Percentiles rank a stretch among this genome's conserved stretches.
Evolutionary conservation across 768 basidiomycete genomes (phyloP).

Genomic region (Trametes cingulata): DNA sequence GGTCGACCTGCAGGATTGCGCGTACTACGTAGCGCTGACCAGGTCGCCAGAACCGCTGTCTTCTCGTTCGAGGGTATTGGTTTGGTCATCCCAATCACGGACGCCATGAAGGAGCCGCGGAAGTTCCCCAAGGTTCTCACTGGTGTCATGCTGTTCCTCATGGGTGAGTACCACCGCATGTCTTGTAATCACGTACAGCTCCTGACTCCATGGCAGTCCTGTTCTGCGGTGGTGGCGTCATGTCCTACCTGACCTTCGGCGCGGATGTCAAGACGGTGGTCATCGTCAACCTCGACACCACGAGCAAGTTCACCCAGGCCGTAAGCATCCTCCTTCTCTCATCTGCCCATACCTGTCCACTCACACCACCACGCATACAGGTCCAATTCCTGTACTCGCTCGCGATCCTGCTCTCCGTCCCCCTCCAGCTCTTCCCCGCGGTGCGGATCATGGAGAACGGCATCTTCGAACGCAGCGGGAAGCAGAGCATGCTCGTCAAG

Average conservation of each 20-base stretch:
- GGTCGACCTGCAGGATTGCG: slow-evolving; percentile 27
- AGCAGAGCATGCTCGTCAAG: slow-evolving; percentile 77
- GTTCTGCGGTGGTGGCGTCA: slow-evolving; percentile 84
- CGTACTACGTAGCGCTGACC: slow-evolving; percentile 6
- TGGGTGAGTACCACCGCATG: slow-evolving; percentile 45
- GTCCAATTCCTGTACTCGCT: slow-evolving; percentile 88
- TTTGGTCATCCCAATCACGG: slow-evolving; percentile 94
- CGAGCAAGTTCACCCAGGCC: slow-evolving; percentile 84
- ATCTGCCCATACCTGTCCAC: slow-evolving; percentile 23
- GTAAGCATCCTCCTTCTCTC: slow-evolving; percentile 45
- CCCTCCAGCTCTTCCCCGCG: slow-evolving; percentile 97
- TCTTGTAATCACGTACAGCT: background rate
- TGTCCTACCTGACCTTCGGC: slow-evolving; percentile 89
- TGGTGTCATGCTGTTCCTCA: slow-evolving; percentile 87
- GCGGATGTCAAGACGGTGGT: slow-evolving; percentile 89
- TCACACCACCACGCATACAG: slow-evolving; percentile 33
- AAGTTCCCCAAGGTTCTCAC: slow-evolving; percentile 89
- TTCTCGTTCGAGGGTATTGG: slow-evolving; percentile 99
- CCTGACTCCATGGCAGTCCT: slow-evolving; percentile 49
- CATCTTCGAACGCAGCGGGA: slow-evolving; percentile 86
- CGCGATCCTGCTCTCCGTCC: slow-evolving; percentile 89
- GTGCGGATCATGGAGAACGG: slow-evolving; percentile 97
- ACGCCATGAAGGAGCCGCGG: slow-evolving; percentile 93
- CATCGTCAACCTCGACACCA: slow-evolving; percentile 86
- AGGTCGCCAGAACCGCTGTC: slow-evolving; percentile 77